Percentiles rank a stretch among this genome's conserved stretches.
phyloP scores from a whole-genome alignment of 345 rosid species.

The Euphorbia peplus region DNA sequence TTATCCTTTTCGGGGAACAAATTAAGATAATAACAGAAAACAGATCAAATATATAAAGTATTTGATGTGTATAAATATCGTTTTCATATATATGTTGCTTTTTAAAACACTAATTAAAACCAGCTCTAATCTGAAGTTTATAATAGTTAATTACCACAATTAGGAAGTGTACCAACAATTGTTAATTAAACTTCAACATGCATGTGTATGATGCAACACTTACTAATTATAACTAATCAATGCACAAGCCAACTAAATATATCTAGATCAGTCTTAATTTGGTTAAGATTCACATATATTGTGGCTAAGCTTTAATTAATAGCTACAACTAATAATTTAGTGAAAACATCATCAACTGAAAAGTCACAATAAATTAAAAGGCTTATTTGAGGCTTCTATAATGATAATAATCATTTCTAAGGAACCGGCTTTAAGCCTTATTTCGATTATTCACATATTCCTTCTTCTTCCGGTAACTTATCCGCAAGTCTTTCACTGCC shows the following conservation, averaged over 20 bases:
- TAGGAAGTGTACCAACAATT: neutral
- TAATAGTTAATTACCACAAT: neutral
- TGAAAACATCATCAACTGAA: slow-evolving; percentile 6
- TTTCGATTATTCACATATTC: no score
- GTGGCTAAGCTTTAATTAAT: neutral
- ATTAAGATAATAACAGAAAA: neutral
- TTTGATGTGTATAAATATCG: neutral
- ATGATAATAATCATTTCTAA: no score
- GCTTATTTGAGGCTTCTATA: no score
- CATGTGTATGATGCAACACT: neutral
- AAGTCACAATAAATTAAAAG: no score
- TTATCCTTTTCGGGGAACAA: no score
- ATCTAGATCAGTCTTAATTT: no score
- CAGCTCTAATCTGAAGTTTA: neutral
- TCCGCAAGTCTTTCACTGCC: no score
- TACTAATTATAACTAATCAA: neutral
- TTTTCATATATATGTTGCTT: neutral
- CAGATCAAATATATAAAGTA: neutral
- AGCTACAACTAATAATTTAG: slow-evolving; percentile 14
- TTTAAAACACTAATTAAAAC: neutral
- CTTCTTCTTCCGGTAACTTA: no score
- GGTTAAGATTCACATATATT: no score
- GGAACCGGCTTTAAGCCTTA: no score
- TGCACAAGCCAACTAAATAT: neutral
- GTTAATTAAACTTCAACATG: neutral